These are phyloP conservation scores for Epichloe gansuensis DNA, from an alignment of 2,329 filamentous ascomycete species.

Conservation along the genomic window DNA sequence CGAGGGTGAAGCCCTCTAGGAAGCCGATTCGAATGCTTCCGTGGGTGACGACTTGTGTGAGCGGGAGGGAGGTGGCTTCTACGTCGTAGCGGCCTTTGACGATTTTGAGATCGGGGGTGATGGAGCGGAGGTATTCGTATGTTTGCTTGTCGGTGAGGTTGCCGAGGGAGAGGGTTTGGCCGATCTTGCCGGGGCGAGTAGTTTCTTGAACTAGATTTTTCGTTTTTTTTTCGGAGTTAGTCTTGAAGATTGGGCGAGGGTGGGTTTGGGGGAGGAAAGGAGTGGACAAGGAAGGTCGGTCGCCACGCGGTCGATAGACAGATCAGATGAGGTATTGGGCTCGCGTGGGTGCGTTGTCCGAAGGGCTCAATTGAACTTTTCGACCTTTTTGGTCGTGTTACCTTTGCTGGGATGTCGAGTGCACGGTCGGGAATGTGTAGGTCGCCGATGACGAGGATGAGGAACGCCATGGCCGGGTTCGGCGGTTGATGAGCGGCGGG, in stretches of 20 bases:
- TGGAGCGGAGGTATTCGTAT: constrained; percentile 67
- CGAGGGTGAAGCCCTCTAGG: constrained; percentile 55
- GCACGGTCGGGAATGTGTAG: constrained; percentile 89
- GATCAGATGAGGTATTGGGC: too few species aligned
- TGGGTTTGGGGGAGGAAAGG: too few species aligned
- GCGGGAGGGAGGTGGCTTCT: constrained; percentile 51
- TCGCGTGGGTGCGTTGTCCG: too few species aligned
- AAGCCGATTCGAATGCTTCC: constrained; percentile 54
- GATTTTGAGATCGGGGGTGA: constrained; percentile 61
- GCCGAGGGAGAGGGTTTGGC: constrained; percentile 67
- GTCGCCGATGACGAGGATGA: constrained; percentile 86
- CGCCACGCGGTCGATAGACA: too few species aligned
- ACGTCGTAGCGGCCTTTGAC: constrained; percentile 57
- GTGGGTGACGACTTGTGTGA: constrained; percentile 55
- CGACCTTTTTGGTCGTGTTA: constrained; percentile 25
- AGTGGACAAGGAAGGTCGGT: too few species aligned
- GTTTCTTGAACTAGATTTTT: constrained; percentile 63
- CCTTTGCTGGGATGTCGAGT: constrained; percentile 83
- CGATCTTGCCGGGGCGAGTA: constrained; percentile 72
- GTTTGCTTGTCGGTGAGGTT: constrained; percentile 71
- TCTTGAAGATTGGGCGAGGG: too few species aligned
- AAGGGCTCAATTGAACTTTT: too few species aligned
- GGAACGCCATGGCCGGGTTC: constrained; percentile 55
- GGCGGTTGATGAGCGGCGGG: background rate
- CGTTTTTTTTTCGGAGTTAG: background rate